Percentiles rank a stretch among this genome's conserved stretches.
Evolutionary conservation across 352 stramenopile genomes (phyloP).

Genomic region (Phytophthora meadii): DNA sequence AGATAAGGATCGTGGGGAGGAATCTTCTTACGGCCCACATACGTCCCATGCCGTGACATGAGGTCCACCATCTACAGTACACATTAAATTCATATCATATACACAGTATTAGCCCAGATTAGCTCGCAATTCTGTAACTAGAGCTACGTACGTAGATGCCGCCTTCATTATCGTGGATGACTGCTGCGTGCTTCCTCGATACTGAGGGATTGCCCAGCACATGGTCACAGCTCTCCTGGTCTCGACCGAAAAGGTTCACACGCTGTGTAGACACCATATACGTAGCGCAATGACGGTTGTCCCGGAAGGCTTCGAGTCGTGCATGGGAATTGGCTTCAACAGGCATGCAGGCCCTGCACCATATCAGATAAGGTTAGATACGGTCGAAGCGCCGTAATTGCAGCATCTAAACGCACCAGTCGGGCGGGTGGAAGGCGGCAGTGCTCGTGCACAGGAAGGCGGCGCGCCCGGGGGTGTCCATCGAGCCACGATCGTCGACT

Average conservation of each 20-base stretch:
- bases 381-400: not conserved
- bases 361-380: conserved; percentile 5
- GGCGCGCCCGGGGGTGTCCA: conserved; percentile 63
- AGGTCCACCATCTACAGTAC: conserved; percentile 79
- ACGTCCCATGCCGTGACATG: conserved; percentile 90
- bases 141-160: conserved; percentile 79
- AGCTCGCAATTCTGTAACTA: not conserved
- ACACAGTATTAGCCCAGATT: no score
- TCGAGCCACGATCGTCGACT: conserved; percentile 26
- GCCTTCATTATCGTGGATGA: conserved; percentile 83
- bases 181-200: conserved; percentile 86
- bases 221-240: conserved; percentile 88
- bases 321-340: conserved; percentile 73
- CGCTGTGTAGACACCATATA: conserved; percentile 88
- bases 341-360: conserved; percentile 66
- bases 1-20: conserved; percentile 85
- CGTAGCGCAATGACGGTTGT: conserved; percentile 81
- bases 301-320: conserved; percentile 76
- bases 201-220: conserved; percentile 89
- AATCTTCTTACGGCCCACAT: conserved; percentile 85
- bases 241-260: conserved; percentile 85
- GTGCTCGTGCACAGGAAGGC: conserved; percentile 84
- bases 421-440: conserved; percentile 77
- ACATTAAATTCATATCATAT: not conserved
- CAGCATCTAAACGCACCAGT: conserved; percentile 52